phyloP scores from a whole-genome alignment of 1,284 basidiomycete species.

The Heterobasidion irregulare region DNA sequence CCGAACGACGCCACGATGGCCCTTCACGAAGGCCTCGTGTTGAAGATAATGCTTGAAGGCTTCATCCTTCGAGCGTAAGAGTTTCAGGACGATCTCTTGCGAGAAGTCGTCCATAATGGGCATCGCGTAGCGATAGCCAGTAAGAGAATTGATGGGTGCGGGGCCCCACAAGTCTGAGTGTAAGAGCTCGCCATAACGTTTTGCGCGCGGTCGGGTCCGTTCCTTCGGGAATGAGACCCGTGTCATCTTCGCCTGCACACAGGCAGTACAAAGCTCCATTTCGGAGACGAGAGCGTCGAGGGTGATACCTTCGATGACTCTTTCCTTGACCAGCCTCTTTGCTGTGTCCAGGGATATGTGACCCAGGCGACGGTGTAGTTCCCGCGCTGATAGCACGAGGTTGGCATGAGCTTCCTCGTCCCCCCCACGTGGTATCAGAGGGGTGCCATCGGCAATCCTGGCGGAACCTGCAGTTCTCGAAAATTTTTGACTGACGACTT shows the following conservation, averaged over 20 bases:
- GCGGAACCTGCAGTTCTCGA: too few relatives aligned
- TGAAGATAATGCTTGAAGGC: not conserved
- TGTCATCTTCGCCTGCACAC: conserved; percentile 24
- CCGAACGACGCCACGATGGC: not conserved
- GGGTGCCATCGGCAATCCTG: not conserved
- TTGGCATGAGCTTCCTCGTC: conserved; percentile 11
- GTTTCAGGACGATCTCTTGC: not conserved
- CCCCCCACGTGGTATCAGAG: conserved; percentile 1
- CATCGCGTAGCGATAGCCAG: not conserved
- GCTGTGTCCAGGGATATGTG: conserved; percentile 22
- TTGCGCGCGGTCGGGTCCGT: conserved; percentile 18
- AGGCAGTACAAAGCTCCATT: conserved; percentile 23
- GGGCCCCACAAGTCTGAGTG: conserved; percentile 1
- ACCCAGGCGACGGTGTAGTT: conserved; percentile 24
- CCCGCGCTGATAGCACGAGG: not conserved
- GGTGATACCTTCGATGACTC: conserved; percentile 20
- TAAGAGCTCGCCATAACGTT: not conserved
- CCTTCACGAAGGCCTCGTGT: not conserved
- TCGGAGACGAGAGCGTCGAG: conserved; percentile 14
- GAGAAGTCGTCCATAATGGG: not conserved
- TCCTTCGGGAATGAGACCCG: conserved; percentile 21
- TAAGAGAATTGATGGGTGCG: not conserved
- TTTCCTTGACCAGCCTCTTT: conserved; percentile 17
- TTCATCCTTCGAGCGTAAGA: not conserved
- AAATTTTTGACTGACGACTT: conserved; percentile 5